Base-by-base conservation (phyloP, 805 yeast species). In the Suhomyces xylopsoci region DNA sequence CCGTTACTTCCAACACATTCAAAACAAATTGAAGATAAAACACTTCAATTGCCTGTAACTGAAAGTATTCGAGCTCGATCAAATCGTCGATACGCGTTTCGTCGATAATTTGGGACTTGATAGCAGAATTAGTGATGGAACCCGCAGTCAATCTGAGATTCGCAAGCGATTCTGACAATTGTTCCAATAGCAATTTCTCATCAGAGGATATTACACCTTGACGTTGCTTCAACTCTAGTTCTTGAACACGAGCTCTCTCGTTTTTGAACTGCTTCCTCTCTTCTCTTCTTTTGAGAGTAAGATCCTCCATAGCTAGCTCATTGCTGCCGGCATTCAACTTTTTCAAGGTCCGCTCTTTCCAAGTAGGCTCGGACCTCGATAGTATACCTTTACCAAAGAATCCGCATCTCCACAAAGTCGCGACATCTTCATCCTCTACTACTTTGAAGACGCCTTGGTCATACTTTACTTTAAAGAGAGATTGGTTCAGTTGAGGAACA, bases 311-410 rank as follows among this genome's bases (percentile, higher is more conserved):
- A 19, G 86, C 75, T 17, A 71, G 61, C 24, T 67, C 78, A 38
- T 81, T 62, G 12, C 80, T 78, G 5, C 36, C 30, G 5, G 48
- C 20, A 22, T 42, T 42, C 24, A 88, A 69, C 42, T 90, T 67
- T 46, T 84, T 74, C 36, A 51, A 68, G 1, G 90, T 83, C 50
- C 97, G 76, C n/a, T 73, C 75, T 45, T 65, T 68, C 97, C 98
- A 94, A 0, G 97, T 82, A 0, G 99, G 97, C 64, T 94, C 97
- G 52, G 96, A 87, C 57, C 99, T 76, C 34, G 97, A 88, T 45
- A 91, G 71, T 2, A 82, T 81, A 2, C 98, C 99, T 63, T 93
- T 94, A 6, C 99, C 99, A 64, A 90, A 94, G 64, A 91, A 94
- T 1, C 99, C 99, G 59, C 79, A 79, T 15, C 76, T 69, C 98